Evolutionary conservation across 2,329 filamentous ascomycete genomes (phyloP).

Genomic region (Aspergillus transmontanensis): DNA sequence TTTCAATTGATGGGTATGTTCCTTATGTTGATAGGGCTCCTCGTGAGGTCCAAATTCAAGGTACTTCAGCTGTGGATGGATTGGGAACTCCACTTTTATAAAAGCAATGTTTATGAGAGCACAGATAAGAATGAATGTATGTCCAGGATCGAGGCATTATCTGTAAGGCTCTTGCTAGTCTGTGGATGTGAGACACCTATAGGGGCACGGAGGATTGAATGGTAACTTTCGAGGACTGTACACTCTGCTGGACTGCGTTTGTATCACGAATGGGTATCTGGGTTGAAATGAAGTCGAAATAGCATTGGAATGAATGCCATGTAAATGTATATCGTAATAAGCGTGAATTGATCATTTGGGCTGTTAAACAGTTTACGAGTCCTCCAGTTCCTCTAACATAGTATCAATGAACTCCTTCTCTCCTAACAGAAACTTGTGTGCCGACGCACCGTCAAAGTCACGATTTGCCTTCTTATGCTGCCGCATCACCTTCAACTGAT

Average conservation of each 20-base stretch:
- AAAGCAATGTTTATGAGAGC: no score
- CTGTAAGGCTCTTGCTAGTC: no score
- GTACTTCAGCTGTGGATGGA: no score
- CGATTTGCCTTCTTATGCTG: background rate
- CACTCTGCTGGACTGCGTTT: background rate
- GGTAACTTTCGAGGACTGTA: background rate
- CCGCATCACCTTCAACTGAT: background rate
- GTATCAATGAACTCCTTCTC: background rate
- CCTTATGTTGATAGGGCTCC: background rate
- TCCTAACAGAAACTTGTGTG: background rate
- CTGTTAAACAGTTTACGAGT: background rate
- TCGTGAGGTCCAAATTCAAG: background rate
- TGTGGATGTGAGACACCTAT: no score
- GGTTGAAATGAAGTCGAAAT: background rate
- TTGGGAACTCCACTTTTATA: no score
- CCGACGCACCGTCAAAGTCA: background rate
- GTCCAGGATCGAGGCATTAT: no score
- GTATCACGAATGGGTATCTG: background rate
- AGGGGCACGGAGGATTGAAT: background rate
- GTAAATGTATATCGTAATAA: background rate
- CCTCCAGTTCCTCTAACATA: background rate
- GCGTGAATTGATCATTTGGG: background rate
- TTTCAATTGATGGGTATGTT: background rate
- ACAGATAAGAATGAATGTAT: no score
- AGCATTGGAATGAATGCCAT: background rate